These are phyloP conservation scores for Ceratobasidium sp. DNA, from an alignment of 1,284 basidiomycete species.

Conservation along the genomic window DNA sequence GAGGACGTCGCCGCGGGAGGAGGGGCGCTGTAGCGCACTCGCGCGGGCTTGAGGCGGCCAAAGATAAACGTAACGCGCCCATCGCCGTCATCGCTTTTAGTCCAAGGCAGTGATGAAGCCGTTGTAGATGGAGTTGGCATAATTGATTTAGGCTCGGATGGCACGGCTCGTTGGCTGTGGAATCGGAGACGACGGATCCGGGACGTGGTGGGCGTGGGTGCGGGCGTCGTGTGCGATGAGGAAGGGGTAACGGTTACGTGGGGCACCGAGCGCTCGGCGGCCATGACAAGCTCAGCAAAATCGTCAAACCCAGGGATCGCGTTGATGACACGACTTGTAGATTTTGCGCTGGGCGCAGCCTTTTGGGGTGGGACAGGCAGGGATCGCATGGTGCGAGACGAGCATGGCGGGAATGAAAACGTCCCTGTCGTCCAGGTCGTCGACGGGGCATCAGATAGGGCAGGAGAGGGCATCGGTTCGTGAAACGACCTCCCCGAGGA, in stretches of 20 bases:
- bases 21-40: not conserved
- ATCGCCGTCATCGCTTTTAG: not conserved
- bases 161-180: not conserved
- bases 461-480: no score
- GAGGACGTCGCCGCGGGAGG: not conserved
- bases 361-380: not conserved
- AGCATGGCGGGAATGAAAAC: conserved; percentile 17
- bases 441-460: not conserved
- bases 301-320: conserved; percentile 12
- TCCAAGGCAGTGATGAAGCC: conserved; percentile 3
- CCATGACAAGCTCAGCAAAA: conserved; percentile 13
- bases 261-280: not conserved
- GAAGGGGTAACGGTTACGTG: not conserved
- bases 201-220: not conserved
- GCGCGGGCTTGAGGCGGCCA: conserved; percentile 16
- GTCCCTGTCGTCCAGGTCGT: conserved; percentile 2
- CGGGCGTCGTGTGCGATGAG: not conserved
- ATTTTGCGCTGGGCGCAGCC: not conserved
- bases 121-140: not conserved
- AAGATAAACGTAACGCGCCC: conserved; percentile 24
- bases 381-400: not conserved
- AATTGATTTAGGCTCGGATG: conserved; percentile 1
- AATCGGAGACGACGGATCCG: not conserved
- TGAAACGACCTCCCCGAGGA: not conserved
- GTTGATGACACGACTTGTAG: conserved; percentile 5